Base-by-base conservation (phyloP, 768 basidiomycete genomes). In the Amanita molliuscula region DNA sequence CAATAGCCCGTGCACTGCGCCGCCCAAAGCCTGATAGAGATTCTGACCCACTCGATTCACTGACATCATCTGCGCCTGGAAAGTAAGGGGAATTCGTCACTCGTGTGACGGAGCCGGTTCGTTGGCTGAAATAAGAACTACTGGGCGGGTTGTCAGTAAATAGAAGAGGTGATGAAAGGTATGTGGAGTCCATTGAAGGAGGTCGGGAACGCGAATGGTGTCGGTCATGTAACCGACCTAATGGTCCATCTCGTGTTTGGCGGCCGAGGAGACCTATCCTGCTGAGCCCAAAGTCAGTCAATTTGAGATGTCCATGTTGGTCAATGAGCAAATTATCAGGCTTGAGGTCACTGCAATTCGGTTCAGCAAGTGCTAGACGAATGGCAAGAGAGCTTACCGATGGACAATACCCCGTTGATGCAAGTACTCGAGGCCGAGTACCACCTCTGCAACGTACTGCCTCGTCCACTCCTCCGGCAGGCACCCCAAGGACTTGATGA, bases 261-360 rank as follows among this genome's bases (percentile, higher is more conserved):
- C 96, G 89, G 44, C 95, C 94, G 26, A 99, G 74, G n/a, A 99
- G 76, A 81, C 96, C 96, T 59, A 97, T 97, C 60, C 91, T 78
- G 54, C 93, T 96, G 13, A 99, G 70, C 49, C 96, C 96, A 62
- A 99, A 99, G 67, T 99, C 96, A 21, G 96, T 99, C 31, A 99
- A 78, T 66, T 98, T 98, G 59, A 99, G 73, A 65, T 99, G 96
- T 15, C 96, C 96, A 58, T 93, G 84, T 44, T 89, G 79, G 66
- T 99, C 95, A 59, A 99, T 98, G 34, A 99, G 85, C 35, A 99
- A 70, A 61, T 99, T 99, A 68, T 99, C 96, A 11, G 96, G 96
- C 63, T 98, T 98, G 53, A 98, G 67, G 62, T 98, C 96, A 70
- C 96, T 96, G 61, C 59, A 44, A 26, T 8, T 46, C 44, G 43